These are phyloP conservation scores for Yamadazyma olivae DNA, from an alignment of 805 yeast species.

Conservation along the genomic window DNA sequence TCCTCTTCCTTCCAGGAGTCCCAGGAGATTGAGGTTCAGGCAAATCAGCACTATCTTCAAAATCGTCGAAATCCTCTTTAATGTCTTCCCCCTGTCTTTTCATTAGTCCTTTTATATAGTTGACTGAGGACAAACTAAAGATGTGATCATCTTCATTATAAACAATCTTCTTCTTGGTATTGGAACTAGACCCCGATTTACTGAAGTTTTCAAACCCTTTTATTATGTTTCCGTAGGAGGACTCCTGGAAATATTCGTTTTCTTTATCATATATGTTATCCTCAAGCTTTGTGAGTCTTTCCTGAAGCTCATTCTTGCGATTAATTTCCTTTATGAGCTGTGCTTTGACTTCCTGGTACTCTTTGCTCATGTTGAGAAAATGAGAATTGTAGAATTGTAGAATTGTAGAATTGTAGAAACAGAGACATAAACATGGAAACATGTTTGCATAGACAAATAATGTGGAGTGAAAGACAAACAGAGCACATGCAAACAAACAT, in stretches of 20 bases:
- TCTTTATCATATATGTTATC: constrained; percentile 79
- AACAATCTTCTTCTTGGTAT: constrained; percentile 43
- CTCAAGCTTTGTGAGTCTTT: constrained; percentile 59
- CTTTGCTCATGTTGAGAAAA: constrained; percentile 18
- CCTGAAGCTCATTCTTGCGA: constrained; percentile 63
- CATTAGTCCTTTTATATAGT: constrained; percentile 57
- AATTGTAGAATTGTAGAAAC: background rate
- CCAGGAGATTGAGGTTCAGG: constrained; percentile 3
- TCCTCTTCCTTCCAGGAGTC: constrained; percentile 26
- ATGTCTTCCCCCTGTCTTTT: constrained; percentile 38
- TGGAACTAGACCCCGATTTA: constrained; percentile 32
- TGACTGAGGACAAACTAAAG: constrained; percentile 72
- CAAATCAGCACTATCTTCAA: constrained; percentile 35
- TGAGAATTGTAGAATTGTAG: background rate
- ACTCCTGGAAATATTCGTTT: constrained; percentile 70
- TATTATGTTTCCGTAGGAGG: constrained; percentile 76
- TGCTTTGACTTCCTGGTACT: constrained; percentile 65
- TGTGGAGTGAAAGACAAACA: background rate
- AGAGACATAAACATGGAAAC: too few relatives aligned
- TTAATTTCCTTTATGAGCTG: constrained; percentile 62
- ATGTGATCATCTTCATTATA: constrained; percentile 76
- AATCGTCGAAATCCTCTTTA: constrained; percentile 36
- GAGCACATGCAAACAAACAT: background rate
- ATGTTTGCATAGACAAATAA: too few relatives aligned
- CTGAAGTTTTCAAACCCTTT: constrained; percentile 85